These are phyloP conservation scores for Dictyostelium firmibasis DNA, from an alignment of 78 protist species.

Conservation along the genomic window DNA sequence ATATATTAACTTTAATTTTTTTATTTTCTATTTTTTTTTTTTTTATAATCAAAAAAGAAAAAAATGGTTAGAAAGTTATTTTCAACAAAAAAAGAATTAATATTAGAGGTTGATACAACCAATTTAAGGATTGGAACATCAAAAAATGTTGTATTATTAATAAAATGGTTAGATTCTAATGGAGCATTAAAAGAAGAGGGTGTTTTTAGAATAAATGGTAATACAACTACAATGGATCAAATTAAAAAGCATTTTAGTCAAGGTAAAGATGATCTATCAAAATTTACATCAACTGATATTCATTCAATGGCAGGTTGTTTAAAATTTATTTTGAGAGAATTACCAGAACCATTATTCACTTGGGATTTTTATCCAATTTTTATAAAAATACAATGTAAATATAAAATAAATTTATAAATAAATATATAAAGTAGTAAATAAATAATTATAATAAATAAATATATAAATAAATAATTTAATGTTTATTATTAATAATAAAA, in stretches of 20 bases:
- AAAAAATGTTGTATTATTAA: not conserved
- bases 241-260: not conserved
- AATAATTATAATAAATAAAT: not conserved
- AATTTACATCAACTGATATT: not conserved
- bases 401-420: not conserved
- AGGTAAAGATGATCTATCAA: not conserved
- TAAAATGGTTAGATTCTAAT: not conserved
- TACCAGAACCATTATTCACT: conserved; percentile 52
- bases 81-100: not conserved
- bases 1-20: no score
- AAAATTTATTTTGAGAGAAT: conserved; percentile 32
- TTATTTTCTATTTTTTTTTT: no score
- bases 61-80: conserved; percentile 2
- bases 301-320: conserved; percentile 15
- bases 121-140: not conserved
- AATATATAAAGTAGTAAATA: no score
- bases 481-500: no score
- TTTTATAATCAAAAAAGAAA: no score
- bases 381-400: not conserved
- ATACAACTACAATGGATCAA: not conserved
- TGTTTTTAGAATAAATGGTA: not conserved
- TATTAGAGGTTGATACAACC: not conserved
- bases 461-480: not conserved
- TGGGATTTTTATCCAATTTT: conserved; percentile 18
- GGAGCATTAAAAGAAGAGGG: not conserved